Evolutionary conservation across 2,329 filamentous ascomycete species (phyloP), one percentile per base, ranked within the genome.

Genomic region (Microdochium bolleyi): DNA sequence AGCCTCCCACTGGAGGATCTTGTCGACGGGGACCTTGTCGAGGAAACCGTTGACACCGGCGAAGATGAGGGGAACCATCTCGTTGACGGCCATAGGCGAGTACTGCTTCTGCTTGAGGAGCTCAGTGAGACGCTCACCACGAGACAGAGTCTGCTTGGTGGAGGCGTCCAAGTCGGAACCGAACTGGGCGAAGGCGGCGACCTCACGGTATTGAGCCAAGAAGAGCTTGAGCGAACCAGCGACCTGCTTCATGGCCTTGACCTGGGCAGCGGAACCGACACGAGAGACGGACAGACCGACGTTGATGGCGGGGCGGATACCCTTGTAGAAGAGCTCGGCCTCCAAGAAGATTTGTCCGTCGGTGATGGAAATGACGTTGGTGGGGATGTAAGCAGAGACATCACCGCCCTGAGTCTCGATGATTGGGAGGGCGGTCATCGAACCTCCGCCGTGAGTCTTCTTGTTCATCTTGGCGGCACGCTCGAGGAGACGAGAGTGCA

Each of bases 201-300:
- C 94, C 79, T 99, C 94, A 94, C 94, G 94, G 86, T 99, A 99
- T 82, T 99, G 94, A 68, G 94, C 94, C 88, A 99, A 89, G 91
- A 97, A 99, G 67, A 99, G 91, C 87, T 99, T 99, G 72, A 99
- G 83, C 65, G 92, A 97, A 85, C 94, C 94, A 70, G 94, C 94
- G 67, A 99, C 94, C 84, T 99, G 94, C 87, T 99, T 99, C 94
- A 99, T 99, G 79, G 94, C 92, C 89, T 97, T 99, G 76, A 97
- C 85, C 85, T 99, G 94, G 73, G 94, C 94, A 74, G 94, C 90
- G 70, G 94, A 99, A 74, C 94, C 94, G 87, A 99, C 94, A 89
- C 94, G 94, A 65, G 94, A 99, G 67, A 99, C 94, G 69, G 94
- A 99, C 67, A 99, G 89, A 94, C 94, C 94, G 88, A 99, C 94